These are phyloP conservation scores for Physcia stellaris DNA, from an alignment of 495 filamentous ascomycete genomes.

Conservation along the genomic window DNA sequence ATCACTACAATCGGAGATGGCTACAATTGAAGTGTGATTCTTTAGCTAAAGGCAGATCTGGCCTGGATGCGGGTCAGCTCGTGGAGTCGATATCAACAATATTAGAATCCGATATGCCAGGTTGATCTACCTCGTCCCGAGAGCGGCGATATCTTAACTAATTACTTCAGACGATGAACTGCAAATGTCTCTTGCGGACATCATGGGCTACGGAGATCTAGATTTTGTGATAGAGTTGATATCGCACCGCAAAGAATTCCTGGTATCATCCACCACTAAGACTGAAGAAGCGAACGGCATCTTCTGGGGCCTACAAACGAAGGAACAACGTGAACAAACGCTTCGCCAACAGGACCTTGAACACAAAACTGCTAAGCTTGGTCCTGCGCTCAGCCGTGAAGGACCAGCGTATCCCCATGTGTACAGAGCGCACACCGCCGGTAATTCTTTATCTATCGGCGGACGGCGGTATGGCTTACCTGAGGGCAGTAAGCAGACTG, in stretches of 20 bases:
- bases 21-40: conserved; percentile 48
- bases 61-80: conserved; percentile 46
- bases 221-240: conserved; percentile 81
- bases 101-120: conserved; percentile 42
- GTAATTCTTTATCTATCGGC: conserved; percentile 63
- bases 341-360: conserved; percentile 60
- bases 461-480: conserved; percentile 71
- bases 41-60: conserved; percentile 44
- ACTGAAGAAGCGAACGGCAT: conserved; percentile 34
- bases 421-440: conserved; percentile 65
- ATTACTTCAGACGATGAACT: conserved; percentile 58
- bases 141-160: not conserved
- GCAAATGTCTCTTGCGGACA: conserved; percentile 79
- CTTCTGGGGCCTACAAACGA: conserved; percentile 51
- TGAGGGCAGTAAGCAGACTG: conserved; percentile 43
- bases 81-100: conserved; percentile 57
- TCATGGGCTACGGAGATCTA: conserved; percentile 82
- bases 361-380: conserved; percentile 65
- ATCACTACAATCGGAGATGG: conserved; percentile 39
- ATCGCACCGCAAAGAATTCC: conserved; percentile 52
- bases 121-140: conserved; percentile 2
- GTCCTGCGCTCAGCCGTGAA: conserved; percentile 44
- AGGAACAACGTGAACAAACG: conserved; percentile 60
- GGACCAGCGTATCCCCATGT: conserved; percentile 78
- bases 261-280: conserved; percentile 14